These are phyloP conservation scores for Quercus tomentella DNA, from an alignment of 331 rosid genomes.

Conservation along the genomic window DNA sequence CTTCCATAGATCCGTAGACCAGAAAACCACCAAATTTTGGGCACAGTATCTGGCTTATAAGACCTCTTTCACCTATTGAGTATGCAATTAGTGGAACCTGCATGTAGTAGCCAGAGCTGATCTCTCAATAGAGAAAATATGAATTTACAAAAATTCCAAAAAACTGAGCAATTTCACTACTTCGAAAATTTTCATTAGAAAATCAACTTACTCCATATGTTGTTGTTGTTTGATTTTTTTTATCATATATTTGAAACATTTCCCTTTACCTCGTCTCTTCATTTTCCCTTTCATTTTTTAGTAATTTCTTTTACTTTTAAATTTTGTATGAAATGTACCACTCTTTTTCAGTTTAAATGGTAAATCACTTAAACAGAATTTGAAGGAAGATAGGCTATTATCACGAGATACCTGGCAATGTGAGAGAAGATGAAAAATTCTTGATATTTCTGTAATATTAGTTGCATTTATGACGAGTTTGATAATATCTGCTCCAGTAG, in stretches of 20 bases:
- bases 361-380: neutral
- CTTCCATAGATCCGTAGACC: slow-evolving; percentile 35
- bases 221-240: neutral
- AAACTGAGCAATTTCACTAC: neutral
- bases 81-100: slow-evolving; percentile 46
- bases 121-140: neutral
- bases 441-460: slow-evolving; percentile 33
- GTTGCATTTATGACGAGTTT: slow-evolving; percentile 34
- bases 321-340: neutral
- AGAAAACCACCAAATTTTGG: slow-evolving; percentile 45
- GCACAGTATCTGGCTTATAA: slow-evolving; percentile 41
- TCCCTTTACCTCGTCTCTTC: neutral
- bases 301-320: neutral
- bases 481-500: slow-evolving; percentile 36
- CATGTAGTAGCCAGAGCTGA: slow-evolving; percentile 6
- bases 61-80: slow-evolving; percentile 42
- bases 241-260: neutral
- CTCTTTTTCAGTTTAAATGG: neutral
- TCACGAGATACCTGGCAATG: slow-evolving; percentile 23
- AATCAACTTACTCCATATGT: neutral
- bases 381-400: neutral
- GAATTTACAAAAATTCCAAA: neutral
- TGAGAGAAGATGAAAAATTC: slow-evolving; percentile 31
- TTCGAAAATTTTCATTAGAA: neutral
- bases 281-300: neutral